Conservation (phyloP, 2,329 filamentous ascomycete genomes). For the Phyllosticta citriasiana region DNA sequence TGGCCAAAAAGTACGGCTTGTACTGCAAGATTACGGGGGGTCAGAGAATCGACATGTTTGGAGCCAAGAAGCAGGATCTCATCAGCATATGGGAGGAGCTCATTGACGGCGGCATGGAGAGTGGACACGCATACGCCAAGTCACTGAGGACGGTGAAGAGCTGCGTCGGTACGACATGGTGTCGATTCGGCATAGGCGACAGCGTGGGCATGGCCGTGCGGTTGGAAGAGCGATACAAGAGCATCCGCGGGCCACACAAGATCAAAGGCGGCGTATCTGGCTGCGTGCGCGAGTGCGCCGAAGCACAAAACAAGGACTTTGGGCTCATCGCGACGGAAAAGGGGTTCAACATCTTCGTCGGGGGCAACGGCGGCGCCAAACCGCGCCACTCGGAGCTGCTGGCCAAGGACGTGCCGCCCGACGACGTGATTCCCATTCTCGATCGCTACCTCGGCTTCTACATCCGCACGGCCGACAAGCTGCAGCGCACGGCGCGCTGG, state of each 20-base stretch:
- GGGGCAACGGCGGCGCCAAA: slow-evolving; percentile 79
- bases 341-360: slow-evolving; percentile 88
- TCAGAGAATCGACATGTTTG: slow-evolving; percentile 88
- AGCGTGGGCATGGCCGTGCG: slow-evolving; percentile 84
- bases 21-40: slow-evolving; percentile 92
- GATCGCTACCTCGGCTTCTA: slow-evolving; percentile 91
- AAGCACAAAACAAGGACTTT: slow-evolving; percentile 90
- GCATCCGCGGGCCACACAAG: slow-evolving; percentile 80
- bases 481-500: slow-evolving; percentile 84
- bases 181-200: slow-evolving; percentile 78
- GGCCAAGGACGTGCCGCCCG: slow-evolving; percentile 74
- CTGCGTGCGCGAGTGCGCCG: slow-evolving; percentile 85
- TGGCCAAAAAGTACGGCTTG: slow-evolving; percentile 72
- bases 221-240: slow-evolving; percentile 85
- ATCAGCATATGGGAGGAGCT: slow-evolving; percentile 72
- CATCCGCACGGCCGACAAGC: slow-evolving; percentile 81
- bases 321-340: slow-evolving; percentile 87
- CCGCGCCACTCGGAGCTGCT: slow-evolving; percentile 74
- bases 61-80: slow-evolving; percentile 78
- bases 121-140: slow-evolving; percentile 85
- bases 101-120: slow-evolving; percentile 78
- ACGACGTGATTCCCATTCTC: slow-evolving; percentile 72
- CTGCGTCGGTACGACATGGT: slow-evolving; percentile 88
- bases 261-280: slow-evolving; percentile 84
- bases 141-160: slow-evolving; percentile 82